Evolutionary conservation across 1,139 yeast genomes (phyloP), one percentile per base, ranked within the genome.

Genomic region (Kodamaea ohmeri): DNA sequence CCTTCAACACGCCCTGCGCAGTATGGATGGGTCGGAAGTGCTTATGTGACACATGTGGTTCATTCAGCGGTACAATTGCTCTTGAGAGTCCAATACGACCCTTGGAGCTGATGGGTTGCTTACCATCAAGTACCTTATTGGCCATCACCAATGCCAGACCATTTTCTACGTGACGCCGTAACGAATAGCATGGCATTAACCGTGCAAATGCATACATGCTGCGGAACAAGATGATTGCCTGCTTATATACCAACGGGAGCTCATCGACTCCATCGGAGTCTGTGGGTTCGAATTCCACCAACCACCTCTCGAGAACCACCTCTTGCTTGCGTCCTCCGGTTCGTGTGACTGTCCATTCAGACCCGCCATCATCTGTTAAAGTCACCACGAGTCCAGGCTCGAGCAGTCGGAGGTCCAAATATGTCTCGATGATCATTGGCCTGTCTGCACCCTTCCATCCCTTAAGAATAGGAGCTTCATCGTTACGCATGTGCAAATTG

Each of bases 221-320:
- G 34, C 97, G 74, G 51, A 92, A 80, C 29, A 86, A 63, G 2
- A 88, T 67, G 27, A 86, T 77, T 22, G 92, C 77, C 50, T 83
- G 85, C 53, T 85, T 86, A 64, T 87, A 86, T 12, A 85, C 75
- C 19, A 71, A 60, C 0, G 94, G 88, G 17, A 84, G 66, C 42
- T 84, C 90, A 37, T 64, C 73, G 3, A 58, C 48, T 11, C 64
- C 66, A 13, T 60, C 49, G 6, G 57, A 56, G 17, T 50, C 60
- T 38, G 43, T 53, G 35, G 56, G 56, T 49, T 83, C 90, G 46
- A 89, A 76, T 57, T 89, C 96, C 26, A 92, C 66, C 18, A 88
- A 67, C 98, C 98, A 92, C 42, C 98, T 71, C 56, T 92, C 98
- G 41, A 92, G 63, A 2, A 92, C 96, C 13, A 92, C 77, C 58